A percentile compares a stretch with the other conserved stretches of the same genome.
These are phyloP conservation scores for Daldinia concentrica DNA, from an alignment of 495 filamentous ascomycete genomes.

Conservation along the genomic window DNA sequence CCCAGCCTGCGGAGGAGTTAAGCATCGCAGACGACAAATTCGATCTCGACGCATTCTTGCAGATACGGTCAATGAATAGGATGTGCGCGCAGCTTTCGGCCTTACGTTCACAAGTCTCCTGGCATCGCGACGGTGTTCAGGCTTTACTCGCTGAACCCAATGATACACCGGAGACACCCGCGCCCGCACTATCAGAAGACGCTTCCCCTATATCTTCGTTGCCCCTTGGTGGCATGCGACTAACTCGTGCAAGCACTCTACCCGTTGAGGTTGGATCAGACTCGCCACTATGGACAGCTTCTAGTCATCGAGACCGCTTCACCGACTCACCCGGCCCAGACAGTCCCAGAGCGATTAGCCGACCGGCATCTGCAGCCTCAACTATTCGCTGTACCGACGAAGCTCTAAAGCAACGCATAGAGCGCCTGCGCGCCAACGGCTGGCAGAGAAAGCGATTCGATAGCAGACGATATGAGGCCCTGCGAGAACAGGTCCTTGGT, in stretches of 20 bases:
- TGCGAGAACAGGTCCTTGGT: constrained; percentile 57
- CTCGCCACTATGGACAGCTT: constrained; percentile 20
- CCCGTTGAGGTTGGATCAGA: constrained; percentile 20
- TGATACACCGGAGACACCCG: constrained; percentile 20
- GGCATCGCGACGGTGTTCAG: constrained; percentile 52
- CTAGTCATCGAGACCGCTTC: constrained; percentile 22
- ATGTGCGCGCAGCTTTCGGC: constrained; percentile 53
- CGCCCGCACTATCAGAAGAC: constrained; percentile 4
- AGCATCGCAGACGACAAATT: constrained; percentile 39
- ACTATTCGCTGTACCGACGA: constrained; percentile 22
- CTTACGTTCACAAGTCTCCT: constrained; percentile 52
- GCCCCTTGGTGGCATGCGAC: constrained; percentile 3
- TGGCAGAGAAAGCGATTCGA: constrained; percentile 64
- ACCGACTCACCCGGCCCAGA: constrained; percentile 5
- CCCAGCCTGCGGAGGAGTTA: constrained; percentile 15
- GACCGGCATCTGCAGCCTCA: constrained; percentile 36
- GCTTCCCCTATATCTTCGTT: constrained; percentile 9
- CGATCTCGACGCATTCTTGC: constrained; percentile 46
- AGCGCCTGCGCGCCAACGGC: constrained; percentile 54
- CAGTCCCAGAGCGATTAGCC: constrained; percentile 16
- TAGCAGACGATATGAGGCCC: constrained; percentile 55
- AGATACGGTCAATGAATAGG: constrained; percentile 54
- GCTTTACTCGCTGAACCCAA: constrained; percentile 44
- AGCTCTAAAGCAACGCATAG: constrained; percentile 52
- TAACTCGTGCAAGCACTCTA: constrained; percentile 32